Conservation (phyloP, 2,329 filamentous ascomycete species). For the Dactylonectria macrodidyma region DNA sequence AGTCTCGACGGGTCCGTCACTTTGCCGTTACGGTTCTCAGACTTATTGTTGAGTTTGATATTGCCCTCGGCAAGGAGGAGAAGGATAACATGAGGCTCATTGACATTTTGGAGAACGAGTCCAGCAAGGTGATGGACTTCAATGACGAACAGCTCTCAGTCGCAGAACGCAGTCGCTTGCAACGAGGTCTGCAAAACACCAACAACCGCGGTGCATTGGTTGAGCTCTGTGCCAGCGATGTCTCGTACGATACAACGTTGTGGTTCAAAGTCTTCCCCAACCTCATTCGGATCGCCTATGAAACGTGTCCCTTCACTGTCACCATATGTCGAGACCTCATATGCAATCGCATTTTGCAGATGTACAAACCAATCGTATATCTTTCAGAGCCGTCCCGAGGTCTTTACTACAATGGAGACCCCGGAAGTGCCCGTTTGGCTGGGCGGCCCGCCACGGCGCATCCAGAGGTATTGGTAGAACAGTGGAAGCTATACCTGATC, state of each 20-base stretch:
- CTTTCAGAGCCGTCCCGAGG: conserved; percentile 82
- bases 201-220: conserved; percentile 89
- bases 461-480: conserved; percentile 91
- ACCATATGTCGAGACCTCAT: conserved; percentile 92
- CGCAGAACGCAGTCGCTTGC: conserved; percentile 91
- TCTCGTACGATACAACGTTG: conserved; percentile 92
- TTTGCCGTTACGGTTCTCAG: conserved; percentile 94
- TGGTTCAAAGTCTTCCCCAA: conserved; percentile 99
- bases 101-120: conserved; percentile 91
- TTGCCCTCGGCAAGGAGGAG: conserved; percentile 82
- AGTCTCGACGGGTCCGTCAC: conserved; percentile 88
- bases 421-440: conserved; percentile 66
- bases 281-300: conserved; percentile 89
- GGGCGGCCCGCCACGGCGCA: conserved; percentile 77
- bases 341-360: conserved; percentile 91
- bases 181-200: conserved; percentile 89
- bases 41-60: conserved; percentile 94
- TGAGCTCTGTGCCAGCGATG: conserved; percentile 94
- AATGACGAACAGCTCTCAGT: conserved; percentile 93
- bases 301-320: conserved; percentile 92
- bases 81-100: conserved; percentile 84
- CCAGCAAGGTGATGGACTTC: conserved; percentile 89
- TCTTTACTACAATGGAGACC: conserved; percentile 73
- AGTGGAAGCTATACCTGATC: conserved; percentile 97
- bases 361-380: conserved; percentile 87